These are phyloP conservation scores for Didymella exigua DNA, from an alignment of 2,329 filamentous ascomycete species.

Conservation along the genomic window DNA sequence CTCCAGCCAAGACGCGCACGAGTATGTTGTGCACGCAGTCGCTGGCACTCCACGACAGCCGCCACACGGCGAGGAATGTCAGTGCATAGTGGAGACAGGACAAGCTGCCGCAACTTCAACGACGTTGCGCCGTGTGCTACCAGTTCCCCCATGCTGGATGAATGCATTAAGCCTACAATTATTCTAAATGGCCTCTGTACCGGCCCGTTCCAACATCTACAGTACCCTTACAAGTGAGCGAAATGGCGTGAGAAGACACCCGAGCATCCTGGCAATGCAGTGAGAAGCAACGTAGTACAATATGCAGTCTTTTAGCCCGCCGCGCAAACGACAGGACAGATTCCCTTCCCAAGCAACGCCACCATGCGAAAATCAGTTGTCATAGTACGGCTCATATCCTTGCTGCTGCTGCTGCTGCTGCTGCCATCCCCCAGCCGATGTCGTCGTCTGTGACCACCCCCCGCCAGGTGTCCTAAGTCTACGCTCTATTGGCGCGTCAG, in stretches of 20 bases:
- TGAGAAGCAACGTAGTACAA: constrained; percentile 34
- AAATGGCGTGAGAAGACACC: constrained; percentile 8
- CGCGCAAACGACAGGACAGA: constrained; percentile 25
- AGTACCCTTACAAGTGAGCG: constrained; percentile 16
- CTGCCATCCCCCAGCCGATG: constrained; percentile 43
- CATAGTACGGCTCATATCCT: constrained; percentile 49
- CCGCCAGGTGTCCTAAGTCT: constrained; percentile 48
- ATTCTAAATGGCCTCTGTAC: constrained; percentile 15
- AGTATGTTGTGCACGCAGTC: constrained; percentile 18
- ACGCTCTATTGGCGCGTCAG: constrained; percentile 45
- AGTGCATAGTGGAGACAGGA: constrained; percentile 12
- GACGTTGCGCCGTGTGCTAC: neutral
- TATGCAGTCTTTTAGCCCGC: constrained; percentile 35
- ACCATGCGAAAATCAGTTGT: constrained; percentile 43
- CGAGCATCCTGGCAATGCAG: constrained; percentile 35
- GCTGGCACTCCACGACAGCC: constrained; percentile 34
- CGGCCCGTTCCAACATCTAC: constrained; percentile 12
- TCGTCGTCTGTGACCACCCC: constrained; percentile 46
- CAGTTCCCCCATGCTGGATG: neutral
- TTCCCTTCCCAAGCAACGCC: constrained; percentile 36
- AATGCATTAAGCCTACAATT: constrained; percentile 19
- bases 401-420: constrained; percentile 33
- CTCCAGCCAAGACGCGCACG: constrained; percentile 14
- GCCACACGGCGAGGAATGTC: constrained; percentile 18
- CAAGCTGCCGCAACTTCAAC: constrained; percentile 3